phyloP scores from a whole-genome alignment of 805 yeast species.

The Groenewaldozyma salmanticensis region DNA sequence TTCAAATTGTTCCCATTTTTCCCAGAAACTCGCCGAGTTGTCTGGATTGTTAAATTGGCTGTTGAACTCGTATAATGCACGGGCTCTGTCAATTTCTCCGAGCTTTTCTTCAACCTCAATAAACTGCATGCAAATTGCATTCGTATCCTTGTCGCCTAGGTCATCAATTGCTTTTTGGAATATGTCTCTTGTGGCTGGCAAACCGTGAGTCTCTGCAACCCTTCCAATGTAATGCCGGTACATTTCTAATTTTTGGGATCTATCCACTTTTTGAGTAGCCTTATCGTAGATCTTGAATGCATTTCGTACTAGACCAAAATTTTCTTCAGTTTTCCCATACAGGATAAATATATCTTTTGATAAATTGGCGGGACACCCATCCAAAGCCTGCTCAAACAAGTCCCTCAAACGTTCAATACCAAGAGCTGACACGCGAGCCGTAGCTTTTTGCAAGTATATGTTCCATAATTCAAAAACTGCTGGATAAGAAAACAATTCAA shows the following conservation, averaged over 20 bases:
- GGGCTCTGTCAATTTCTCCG: slow-evolving; percentile 48
- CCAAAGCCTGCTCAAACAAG: slow-evolving; percentile 59
- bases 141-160: slow-evolving; percentile 35
- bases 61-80: slow-evolving; percentile 52
- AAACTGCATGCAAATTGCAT: slow-evolving; percentile 42
- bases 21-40: slow-evolving; percentile 40
- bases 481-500: slow-evolving; percentile 51
- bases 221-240: slow-evolving; percentile 37
- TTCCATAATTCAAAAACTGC: slow-evolving; percentile 64
- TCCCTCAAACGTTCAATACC: slow-evolving; percentile 54
- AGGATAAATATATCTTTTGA: slow-evolving; percentile 41
- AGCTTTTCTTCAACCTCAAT: slow-evolving; percentile 44
- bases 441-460: slow-evolving; percentile 47
- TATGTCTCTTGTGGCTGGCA: slow-evolving; percentile 35
- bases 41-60: slow-evolving; percentile 33
- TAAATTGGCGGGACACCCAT: slow-evolving; percentile 39
- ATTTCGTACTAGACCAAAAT: slow-evolving; percentile 40
- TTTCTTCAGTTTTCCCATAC: slow-evolving; percentile 56
- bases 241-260: slow-evolving; percentile 28
- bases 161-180: slow-evolving; percentile 44
- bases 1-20: slow-evolving; percentile 67
- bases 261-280: slow-evolving; percentile 29
- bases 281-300: slow-evolving; percentile 39
- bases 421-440: slow-evolving; percentile 24
- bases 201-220: slow-evolving; percentile 32